Evolutionary conservation across 352 stramenopile species (phyloP).

Genomic region (Globisporangium cylindrosporum): DNA sequence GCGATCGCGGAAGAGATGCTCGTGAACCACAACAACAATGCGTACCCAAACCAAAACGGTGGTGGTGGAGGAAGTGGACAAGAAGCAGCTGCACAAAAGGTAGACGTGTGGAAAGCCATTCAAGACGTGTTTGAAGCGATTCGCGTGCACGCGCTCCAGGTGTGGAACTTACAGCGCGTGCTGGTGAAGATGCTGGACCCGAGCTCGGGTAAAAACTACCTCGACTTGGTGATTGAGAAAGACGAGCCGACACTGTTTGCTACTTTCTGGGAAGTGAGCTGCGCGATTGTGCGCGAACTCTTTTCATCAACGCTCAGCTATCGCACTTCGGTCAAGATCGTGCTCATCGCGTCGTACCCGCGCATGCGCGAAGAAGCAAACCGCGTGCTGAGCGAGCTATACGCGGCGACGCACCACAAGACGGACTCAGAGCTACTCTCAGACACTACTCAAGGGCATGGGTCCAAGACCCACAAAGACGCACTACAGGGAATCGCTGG

Average conservation of each 20-base stretch:
- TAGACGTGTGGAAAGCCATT: constrained; percentile 77
- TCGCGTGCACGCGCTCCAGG: constrained; percentile 63
- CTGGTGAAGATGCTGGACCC: constrained; percentile 73
- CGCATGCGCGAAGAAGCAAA: constrained; percentile 76
- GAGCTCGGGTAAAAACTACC: constrained; percentile 42
- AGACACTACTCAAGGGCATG: constrained; percentile 9
- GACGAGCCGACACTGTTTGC: constrained; percentile 80
- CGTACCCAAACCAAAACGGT: constrained; percentile 2
- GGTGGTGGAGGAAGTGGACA: constrained; percentile 19
- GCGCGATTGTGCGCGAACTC: constrained; percentile 71
- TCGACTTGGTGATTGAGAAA: constrained; percentile 65
- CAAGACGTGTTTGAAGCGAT: constrained; percentile 78
- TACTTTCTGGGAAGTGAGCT: constrained; percentile 86
- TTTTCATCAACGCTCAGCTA: constrained; percentile 64
- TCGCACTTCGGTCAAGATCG: constrained; percentile 50
- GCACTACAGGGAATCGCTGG: constrained; percentile 36
- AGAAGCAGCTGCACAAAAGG: constrained; percentile 46
- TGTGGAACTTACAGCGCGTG: constrained; percentile 87
- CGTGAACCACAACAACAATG: constrained; percentile 21
- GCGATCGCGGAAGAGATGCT: constrained; percentile 69
- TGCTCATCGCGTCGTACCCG: constrained; percentile 76
- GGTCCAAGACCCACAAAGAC: constrained; percentile 16
- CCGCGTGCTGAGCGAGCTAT: constrained; percentile 58
- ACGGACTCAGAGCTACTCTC: constrained; percentile 23
- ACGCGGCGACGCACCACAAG: constrained; percentile 40